A percentile compares a stretch with the other conserved stretches of the same genome.
phyloP scores from a whole-genome alignment of 2,329 filamentous ascomycete genomes.

The Colletotrichum lupini region DNA sequence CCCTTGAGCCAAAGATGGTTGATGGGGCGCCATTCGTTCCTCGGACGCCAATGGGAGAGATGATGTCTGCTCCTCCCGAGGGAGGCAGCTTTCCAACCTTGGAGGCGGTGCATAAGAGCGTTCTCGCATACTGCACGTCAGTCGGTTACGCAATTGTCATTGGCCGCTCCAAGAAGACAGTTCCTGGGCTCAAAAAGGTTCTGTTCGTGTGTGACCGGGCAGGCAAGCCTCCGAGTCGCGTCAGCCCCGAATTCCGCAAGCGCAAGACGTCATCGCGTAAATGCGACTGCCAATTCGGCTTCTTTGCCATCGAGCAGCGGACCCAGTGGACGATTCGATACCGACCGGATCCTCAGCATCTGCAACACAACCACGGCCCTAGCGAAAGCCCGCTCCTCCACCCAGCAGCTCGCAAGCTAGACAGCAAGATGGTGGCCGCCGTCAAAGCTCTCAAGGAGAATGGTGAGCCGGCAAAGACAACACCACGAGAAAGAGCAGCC shows the following conservation, averaged over 20 bases:
- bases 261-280: constrained; percentile 76
- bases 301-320: constrained; percentile 75
- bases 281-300: constrained; percentile 76
- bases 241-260: constrained; percentile 73
- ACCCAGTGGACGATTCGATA: constrained; percentile 76
- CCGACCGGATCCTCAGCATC: constrained; percentile 67
- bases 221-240: constrained; percentile 70
- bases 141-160: constrained; percentile 77
- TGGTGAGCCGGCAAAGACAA: constrained; percentile 56
- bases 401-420: constrained; percentile 72
- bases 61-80: constrained; percentile 73
- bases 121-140: constrained; percentile 73
- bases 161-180: constrained; percentile 74
- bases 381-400: constrained; percentile 76
- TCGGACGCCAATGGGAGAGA: constrained; percentile 64
- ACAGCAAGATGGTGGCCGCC: constrained; percentile 75
- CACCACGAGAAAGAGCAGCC: constrained; percentile 14
- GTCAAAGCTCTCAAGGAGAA: constrained; percentile 75
- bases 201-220: constrained; percentile 75
- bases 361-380: constrained; percentile 73
- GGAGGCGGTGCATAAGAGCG: constrained; percentile 73
- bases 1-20: constrained; percentile 59
- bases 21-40: constrained; percentile 63
- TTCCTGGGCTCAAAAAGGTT: constrained; percentile 74
- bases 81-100: constrained; percentile 73